Percentiles rank a stretch among this genome's conserved stretches.
Evolutionary conservation across 768 basidiomycete genomes (phyloP).

Genomic region (Chalciporus piperatus): DNA sequence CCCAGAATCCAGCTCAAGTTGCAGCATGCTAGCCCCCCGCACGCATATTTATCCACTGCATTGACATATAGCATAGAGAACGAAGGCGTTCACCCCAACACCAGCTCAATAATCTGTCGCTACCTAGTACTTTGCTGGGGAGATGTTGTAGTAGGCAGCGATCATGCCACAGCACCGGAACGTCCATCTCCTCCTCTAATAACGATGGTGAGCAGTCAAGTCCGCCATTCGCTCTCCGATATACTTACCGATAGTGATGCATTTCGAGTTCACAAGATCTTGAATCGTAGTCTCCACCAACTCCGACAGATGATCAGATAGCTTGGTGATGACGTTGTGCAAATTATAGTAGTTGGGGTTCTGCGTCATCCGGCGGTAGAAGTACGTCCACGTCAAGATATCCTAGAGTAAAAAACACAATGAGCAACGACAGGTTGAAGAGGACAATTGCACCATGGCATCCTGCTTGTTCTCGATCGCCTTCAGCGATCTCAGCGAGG

Average conservation of each 20-base stretch:
- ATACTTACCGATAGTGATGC: constrained; percentile 79
- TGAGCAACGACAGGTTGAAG: neutral
- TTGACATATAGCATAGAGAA: too few relatives aligned
- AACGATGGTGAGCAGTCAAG: neutral
- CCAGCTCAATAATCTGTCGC: too few relatives aligned
- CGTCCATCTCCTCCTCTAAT: constrained; percentile 87
- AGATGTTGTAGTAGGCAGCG: constrained; percentile 94
- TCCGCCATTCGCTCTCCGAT: neutral
- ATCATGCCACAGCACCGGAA: constrained; percentile 93
- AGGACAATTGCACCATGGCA: constrained; percentile 61
- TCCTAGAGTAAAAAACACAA: constrained; percentile 56
- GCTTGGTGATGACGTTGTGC: constrained; percentile 94
- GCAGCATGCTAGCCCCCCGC: too few relatives aligned
- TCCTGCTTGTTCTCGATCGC: constrained; percentile 99
- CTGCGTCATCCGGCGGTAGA: constrained; percentile 96
- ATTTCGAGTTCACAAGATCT: constrained; percentile 92
- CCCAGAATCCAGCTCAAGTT: too few relatives aligned
- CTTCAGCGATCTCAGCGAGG: constrained; percentile 97
- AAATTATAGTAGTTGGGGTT: constrained; percentile 96
- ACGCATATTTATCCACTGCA: too few relatives aligned
- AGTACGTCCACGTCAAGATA: constrained; percentile 97
- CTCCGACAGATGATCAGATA: constrained; percentile 95
- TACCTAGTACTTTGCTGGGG: too few relatives aligned
- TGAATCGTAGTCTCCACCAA: constrained; percentile 90
- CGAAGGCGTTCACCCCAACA: too few relatives aligned